phyloP scores from a whole-genome alignment of 2,329 filamentous ascomycete genomes.

The Ophiostoma piceae region DNA sequence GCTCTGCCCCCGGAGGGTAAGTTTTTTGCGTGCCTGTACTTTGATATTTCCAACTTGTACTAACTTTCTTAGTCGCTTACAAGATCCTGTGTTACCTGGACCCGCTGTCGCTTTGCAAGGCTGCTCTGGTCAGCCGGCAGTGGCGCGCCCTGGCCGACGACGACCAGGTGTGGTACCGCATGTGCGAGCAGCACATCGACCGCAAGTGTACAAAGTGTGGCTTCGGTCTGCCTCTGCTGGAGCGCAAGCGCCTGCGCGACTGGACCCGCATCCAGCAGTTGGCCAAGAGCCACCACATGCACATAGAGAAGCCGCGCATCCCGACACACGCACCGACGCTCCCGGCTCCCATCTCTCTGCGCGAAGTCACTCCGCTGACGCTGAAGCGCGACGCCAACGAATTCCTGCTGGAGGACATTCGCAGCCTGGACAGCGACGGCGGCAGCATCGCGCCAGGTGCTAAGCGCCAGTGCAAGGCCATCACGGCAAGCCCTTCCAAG shows the following conservation, averaged over 20 bases:
- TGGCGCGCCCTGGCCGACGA: conserved; percentile 93
- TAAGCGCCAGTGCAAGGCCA: conserved; percentile 9
- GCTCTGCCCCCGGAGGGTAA: conserved; percentile 70
- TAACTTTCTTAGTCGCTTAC: conserved; percentile 58
- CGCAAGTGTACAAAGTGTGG: conserved; percentile 92
- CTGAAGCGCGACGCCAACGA: conserved; percentile 38
- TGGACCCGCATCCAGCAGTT: conserved; percentile 81
- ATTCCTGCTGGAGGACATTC: conserved; percentile 29
- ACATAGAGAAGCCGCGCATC: conserved; percentile 29
- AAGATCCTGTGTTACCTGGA: conserved; percentile 92
- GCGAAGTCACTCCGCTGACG: conserved; percentile 30
- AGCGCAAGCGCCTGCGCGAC: conserved; percentile 79
- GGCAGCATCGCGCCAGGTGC: not conserved
- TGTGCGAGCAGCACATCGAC: conserved; percentile 94
- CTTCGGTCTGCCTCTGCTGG: conserved; percentile 85
- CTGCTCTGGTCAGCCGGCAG: conserved; percentile 82
- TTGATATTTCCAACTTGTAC: not conserved
- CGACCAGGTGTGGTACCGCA: conserved; percentile 94
- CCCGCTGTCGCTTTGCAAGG: conserved; percentile 90
- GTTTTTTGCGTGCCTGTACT: not conserved
- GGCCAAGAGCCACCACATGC: conserved; percentile 36
- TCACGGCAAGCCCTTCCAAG: not conserved
- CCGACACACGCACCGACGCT: conserved; percentile 31
- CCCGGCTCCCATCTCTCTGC: conserved; percentile 30
- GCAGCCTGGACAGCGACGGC: conserved; percentile 28